Evolutionary conservation across 2,329 filamentous ascomycete species (phyloP).

Genomic region (Colletotrichum destructivum): DNA sequence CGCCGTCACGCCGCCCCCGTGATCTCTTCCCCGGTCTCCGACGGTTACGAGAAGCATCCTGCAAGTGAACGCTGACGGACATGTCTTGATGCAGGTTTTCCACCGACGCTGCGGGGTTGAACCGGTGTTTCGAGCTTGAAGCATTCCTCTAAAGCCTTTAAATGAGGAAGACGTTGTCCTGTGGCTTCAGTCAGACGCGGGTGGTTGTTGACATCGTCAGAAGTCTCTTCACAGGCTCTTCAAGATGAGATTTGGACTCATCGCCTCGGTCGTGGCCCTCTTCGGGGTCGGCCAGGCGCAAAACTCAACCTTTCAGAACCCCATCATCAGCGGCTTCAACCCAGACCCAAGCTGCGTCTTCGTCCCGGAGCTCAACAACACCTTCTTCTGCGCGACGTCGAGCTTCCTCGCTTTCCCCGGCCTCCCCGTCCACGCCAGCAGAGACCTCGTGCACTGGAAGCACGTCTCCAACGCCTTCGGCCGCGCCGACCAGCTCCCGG

Average conservation of each 20-base stretch:
- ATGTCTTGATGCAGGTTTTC: slow-evolving; percentile 1
- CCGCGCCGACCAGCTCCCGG: slow-evolving; percentile 59
- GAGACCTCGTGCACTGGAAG: slow-evolving; percentile 66
- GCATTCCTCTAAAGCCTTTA: background rate
- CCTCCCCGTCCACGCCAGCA: slow-evolving; percentile 67
- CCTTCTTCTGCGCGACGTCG: slow-evolving; percentile 66
- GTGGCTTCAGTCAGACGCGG: too few species aligned
- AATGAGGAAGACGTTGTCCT: background rate
- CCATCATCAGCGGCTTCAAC: slow-evolving; percentile 65
- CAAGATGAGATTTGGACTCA: background rate
- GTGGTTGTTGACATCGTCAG: too few species aligned
- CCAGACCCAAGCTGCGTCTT: slow-evolving; percentile 64
- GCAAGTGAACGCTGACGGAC: background rate
- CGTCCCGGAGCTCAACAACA: slow-evolving; percentile 56
- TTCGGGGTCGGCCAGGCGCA: slow-evolving; percentile 9
- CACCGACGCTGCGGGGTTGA: background rate
- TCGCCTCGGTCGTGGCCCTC: background rate
- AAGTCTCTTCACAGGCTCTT: too few species aligned
- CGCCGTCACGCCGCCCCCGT: background rate
- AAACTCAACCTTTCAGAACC: slow-evolving; percentile 56
- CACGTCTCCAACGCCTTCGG: slow-evolving; percentile 58
- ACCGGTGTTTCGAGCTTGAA: too few species aligned
- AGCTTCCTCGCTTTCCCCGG: slow-evolving; percentile 69
- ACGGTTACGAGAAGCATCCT: fast-evolving
- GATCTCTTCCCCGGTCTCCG: background rate